Evolutionary conservation across 495 filamentous ascomycete genomes (phyloP).

Genomic region (Penicillium paxilli): DNA sequence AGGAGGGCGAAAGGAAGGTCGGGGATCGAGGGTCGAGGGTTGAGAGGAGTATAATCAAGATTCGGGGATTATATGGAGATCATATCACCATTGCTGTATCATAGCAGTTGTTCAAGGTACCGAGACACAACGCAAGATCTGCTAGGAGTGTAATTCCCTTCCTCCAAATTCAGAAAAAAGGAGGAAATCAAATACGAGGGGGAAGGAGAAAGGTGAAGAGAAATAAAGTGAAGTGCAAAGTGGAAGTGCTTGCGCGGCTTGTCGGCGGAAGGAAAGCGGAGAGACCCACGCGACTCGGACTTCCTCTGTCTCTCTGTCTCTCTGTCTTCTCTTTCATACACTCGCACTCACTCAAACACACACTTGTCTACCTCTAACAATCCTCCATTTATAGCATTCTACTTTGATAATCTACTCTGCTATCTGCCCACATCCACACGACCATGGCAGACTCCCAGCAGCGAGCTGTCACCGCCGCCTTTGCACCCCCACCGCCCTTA

Average conservation of each 20-base stretch:
- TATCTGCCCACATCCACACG: neutral
- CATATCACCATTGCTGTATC: neutral
- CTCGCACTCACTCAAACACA: no score
- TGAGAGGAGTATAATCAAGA: neutral
- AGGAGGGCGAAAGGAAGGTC: neutral
- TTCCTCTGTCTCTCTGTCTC: no score
- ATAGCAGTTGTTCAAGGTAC: neutral
- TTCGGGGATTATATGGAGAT: neutral
- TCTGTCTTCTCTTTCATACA: no score
- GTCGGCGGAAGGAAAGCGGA: no score
- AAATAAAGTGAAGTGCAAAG: no score
- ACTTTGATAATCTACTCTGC: neutral
- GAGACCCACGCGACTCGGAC: neutral
- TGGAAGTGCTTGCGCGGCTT: no score
- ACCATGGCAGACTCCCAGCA: constrained; percentile 55
- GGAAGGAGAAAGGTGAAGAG: no score
- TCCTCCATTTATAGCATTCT: no score
- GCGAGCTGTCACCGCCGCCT: constrained; percentile 56
- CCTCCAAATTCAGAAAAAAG: no score
- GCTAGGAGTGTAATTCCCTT: no score
- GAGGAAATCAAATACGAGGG: neutral
- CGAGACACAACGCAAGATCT: no score
- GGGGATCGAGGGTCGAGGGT: neutral
- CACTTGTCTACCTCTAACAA: no score
- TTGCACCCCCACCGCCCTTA: constrained; percentile 86